Conservation (phyloP, 345 rosid genomes). For the Salix brachista region DNA sequence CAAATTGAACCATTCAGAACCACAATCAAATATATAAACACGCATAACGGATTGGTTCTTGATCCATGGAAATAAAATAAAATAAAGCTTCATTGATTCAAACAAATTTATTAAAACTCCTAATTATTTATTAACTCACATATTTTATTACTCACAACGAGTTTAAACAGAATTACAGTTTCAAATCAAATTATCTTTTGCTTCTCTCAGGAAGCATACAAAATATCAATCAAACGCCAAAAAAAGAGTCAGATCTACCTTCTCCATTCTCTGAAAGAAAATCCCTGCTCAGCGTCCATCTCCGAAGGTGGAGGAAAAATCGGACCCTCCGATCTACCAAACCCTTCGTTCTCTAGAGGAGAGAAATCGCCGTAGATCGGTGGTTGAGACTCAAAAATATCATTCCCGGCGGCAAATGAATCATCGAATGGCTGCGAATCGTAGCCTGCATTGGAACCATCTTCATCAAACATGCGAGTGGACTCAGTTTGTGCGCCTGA, state of each 20-base stretch:
- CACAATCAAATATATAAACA: not conserved
- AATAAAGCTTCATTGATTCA: not conserved
- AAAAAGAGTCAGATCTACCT: constrained; percentile 41
- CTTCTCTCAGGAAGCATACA: not conserved
- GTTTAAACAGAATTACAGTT: not conserved
- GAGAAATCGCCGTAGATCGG: constrained; percentile 28
- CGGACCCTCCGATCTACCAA: constrained; percentile 50
- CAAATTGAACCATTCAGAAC: not conserved
- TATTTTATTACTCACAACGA: not conserved
- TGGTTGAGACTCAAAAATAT: constrained; percentile 33
- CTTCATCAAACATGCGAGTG: constrained; percentile 31
- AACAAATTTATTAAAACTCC: not conserved
- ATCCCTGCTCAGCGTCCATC: constrained; percentile 56
- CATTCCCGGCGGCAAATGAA: constrained; percentile 21
- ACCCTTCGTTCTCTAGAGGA: constrained; percentile 34
- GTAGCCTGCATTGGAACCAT: constrained; percentile 24
- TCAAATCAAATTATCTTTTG: not conserved
- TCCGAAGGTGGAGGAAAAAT: constrained; percentile 52
- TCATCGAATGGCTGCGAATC: constrained; percentile 20
- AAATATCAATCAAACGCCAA: not conserved
- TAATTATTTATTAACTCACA: not conserved
- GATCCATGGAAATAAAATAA: not conserved
- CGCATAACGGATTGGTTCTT: not conserved
- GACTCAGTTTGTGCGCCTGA: constrained; percentile 26
- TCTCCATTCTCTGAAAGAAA: constrained; percentile 76